Base-by-base conservation (phyloP, 257 asterid genomes). In the Paraleonurus japonicus region DNA sequence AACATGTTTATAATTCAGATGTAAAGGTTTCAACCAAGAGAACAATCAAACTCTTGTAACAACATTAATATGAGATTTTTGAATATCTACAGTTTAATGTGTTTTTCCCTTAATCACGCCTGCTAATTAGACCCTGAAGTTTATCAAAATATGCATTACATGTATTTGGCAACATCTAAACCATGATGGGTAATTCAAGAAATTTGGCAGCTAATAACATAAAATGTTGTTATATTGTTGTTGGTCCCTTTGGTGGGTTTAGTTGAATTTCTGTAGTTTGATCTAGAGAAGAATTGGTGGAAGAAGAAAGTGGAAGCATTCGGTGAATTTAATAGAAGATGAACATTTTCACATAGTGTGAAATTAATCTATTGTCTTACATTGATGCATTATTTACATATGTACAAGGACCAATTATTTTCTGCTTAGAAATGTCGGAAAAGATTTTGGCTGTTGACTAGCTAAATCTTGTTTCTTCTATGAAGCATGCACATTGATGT, bases 291-390 rank as follows among this genome's bases (percentile, higher is more conserved):
- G n/a, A 28, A 33, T 13, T 9, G 22, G 19, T 27, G 61, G 41
- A 67, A 60, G 37, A 30, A 43, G 55, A 59, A 57, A 26, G 5
- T 8, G 4, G 19, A 61, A 61, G 20, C 43, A 47, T 22, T 58
- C 23, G 16, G 22, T 20, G 75, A 48, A 33, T 64, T 65, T 41
- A 48, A 20, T 66, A 26, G 57, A 37, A 67, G 62, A 63, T 58
- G 6, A 77, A 72, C 32, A 22, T 23, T 64, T n/a, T n/a, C n/a
- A 8, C 23, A 30, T 60, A 30, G 16, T 54, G 20, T 60, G 33
- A 26, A 43, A 32, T 28, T 53, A 19, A 28, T 67, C 62, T 54
- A 17, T 47, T 67, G 12, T 9, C 16, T 61, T 17, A 59, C 65
- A 27, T 23, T 59, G 43, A 59, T 59, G 26, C 41, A 28, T 28